Base-by-base conservation (phyloP, 164 flowering plant genomes). In the Piper longum region DNA sequence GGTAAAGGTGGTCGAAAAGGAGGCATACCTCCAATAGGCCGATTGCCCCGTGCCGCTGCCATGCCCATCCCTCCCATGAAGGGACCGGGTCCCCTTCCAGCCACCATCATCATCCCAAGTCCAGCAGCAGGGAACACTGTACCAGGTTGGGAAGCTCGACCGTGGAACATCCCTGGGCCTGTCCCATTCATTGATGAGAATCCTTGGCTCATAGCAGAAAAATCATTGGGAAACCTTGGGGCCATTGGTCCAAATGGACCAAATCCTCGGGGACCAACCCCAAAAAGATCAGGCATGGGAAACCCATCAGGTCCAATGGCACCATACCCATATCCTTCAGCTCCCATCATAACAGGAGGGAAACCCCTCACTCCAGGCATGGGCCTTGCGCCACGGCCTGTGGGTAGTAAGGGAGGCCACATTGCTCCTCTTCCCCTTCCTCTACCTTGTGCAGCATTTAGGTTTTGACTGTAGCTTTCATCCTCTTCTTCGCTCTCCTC, bases 81-180 rank as follows among this genome's bases (percentile, higher is more conserved):
- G 16, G 96, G 36, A 26, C 36, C 36, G 1, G 36, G 95, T 26
- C 74, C 75, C 63, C 96, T 82, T 13, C 89, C 95, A 2, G 88
- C 83, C 41, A 95, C 95, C 89, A 86, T 88, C 88, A 87, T 85
- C 97, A 90, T 85, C 70, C 97, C 96, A 72, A 78, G 82, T 43
- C 91, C 91, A 70, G 82, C 82, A 45, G 62, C 67, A n/a, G 91
- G 86, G 69, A 87, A 87, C 43, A 78, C 73, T 11, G 73, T 75
- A 44, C 91, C 87, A 44, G 88, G 86, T 67, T 80, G 93, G 5
- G 79, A 60, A 54, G 96, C 92, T 13, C 95, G 81, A 6, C 88
- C 89, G 19, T 69, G 98, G 77, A 91, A 89, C 96, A 87, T 83
- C 56, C 76, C 64, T 1, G 93, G 86, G 7, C 83, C 72, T 16